Evolutionary conservation across 331 rosid species (phyloP).

Genomic region (Quercus phellos): DNA sequence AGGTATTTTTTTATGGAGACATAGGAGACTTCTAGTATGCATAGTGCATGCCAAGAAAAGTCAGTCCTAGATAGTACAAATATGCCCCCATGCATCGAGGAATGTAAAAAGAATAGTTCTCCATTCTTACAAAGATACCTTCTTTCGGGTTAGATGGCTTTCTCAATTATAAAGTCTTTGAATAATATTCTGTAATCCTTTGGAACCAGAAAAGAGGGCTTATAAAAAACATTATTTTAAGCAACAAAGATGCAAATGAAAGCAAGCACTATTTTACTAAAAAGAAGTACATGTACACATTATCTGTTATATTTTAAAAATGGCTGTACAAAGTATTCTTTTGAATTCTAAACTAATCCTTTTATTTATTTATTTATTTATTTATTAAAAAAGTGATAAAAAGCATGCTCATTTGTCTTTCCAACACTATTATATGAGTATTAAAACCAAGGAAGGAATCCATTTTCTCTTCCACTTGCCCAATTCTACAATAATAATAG

Average conservation of each 20-base stretch:
- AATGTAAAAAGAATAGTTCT: constrained; percentile 23
- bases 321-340: background rate
- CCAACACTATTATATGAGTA: constrained; percentile 25
- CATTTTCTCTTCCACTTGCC: constrained; percentile 34
- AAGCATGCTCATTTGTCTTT: constrained; percentile 30
- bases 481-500: constrained; percentile 6
- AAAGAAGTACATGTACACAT: constrained; percentile 29
- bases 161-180: constrained; percentile 20
- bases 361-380: background rate
- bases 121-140: constrained; percentile 30
- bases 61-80: constrained; percentile 2
- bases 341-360: constrained; percentile 20
- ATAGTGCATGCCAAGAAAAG: background rate
- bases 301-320: constrained; percentile 2
- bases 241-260: constrained; percentile 21
- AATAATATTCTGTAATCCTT: constrained; percentile 15
- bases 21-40: background rate
- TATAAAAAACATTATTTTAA: constrained; percentile 18
- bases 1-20: background rate
- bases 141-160: constrained; percentile 17
- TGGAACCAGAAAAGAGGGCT: constrained; percentile 21
- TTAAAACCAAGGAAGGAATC: constrained; percentile 28
- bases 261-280: constrained; percentile 15
- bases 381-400: constrained; percentile 12
- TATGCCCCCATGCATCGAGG: background rate